phyloP scores from a whole-genome alignment of 371 early-diverging fungal species.

The Syncephalis fuscata region DNA sequence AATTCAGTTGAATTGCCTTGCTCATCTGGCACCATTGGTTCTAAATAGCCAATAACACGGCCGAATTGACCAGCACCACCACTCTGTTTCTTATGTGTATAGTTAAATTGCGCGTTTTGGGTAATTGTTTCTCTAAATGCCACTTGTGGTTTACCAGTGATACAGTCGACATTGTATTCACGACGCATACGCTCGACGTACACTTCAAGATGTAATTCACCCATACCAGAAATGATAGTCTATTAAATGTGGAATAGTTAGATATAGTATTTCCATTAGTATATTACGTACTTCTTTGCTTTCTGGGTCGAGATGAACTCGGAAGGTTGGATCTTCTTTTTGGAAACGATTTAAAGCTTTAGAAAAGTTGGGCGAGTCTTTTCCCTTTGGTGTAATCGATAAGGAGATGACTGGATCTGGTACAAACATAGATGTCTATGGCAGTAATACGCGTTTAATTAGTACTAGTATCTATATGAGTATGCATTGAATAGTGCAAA shows the following conservation, averaged over 20 bases:
- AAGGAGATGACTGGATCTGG: slow-evolving; percentile 95
- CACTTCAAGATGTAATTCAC: slow-evolving; percentile 81
- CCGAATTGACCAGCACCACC: slow-evolving; percentile 97
- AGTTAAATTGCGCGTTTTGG: slow-evolving; percentile 63
- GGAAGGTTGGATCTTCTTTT: slow-evolving; percentile 96
- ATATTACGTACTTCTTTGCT: slow-evolving; percentile 45
- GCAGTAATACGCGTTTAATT: not conserved
- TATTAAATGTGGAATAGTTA: too few relatives aligned
- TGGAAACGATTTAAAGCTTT: slow-evolving; percentile 91
- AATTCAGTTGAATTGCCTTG: slow-evolving; percentile 52
- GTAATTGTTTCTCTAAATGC: slow-evolving; percentile 93
- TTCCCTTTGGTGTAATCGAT: slow-evolving; percentile 74
- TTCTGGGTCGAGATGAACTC: slow-evolving; percentile 83
- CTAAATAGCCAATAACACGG: slow-evolving; percentile 80
- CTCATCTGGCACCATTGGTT: slow-evolving; percentile 60
- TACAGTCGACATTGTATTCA: slow-evolving; percentile 87
- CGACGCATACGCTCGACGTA: slow-evolving; percentile 96
- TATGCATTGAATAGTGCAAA: not conserved
- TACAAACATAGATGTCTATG: slow-evolving; percentile 83
- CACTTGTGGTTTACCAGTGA: slow-evolving; percentile 91
- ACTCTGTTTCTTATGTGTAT: slow-evolving; percentile 97
- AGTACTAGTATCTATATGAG: not conserved
- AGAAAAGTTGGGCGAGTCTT: slow-evolving; percentile 84
- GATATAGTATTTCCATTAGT: slow-evolving; percentile 3
- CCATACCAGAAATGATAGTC: slow-evolving; percentile 86